These are phyloP conservation scores for Annulohypoxylon bovei DNA, from an alignment of 495 filamentous ascomycete species.

Conservation along the genomic window DNA sequence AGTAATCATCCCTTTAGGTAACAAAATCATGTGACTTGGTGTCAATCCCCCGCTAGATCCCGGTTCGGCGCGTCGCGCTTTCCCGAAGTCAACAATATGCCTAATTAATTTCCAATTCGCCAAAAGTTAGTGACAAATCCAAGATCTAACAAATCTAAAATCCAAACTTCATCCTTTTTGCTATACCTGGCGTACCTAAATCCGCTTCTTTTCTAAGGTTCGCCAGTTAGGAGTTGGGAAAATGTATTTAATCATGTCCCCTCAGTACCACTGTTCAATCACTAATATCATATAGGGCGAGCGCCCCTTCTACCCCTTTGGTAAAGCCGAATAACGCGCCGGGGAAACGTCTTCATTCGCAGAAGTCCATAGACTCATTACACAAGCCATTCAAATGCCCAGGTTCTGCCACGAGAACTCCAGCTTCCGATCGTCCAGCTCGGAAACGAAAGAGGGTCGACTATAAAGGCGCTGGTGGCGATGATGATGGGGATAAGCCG, in stretches of 20 bases:
- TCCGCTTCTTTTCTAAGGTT: neutral
- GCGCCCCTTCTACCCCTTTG: conserved; percentile 33
- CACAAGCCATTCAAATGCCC: conserved; percentile 93
- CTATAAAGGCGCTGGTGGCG: conserved; percentile 84
- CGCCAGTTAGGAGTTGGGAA: neutral
- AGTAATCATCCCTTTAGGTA: neutral
- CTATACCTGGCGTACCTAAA: neutral
- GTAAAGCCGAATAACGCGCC: conserved; percentile 39
- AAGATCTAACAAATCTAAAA: neutral
- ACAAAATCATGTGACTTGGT: conserved; percentile 47
- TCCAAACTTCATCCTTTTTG: neutral
- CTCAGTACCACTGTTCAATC: neutral
- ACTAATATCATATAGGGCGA: conserved; percentile 36
- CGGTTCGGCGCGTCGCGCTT: conserved; percentile 31
- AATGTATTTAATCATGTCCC: conserved; percentile 18
- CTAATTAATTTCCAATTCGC: conserved; percentile 16
- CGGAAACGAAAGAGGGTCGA: conserved; percentile 90
- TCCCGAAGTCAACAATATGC: conserved; percentile 38
- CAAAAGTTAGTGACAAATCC: conserved; percentile 11
- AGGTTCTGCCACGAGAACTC: conserved; percentile 74
- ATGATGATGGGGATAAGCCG: conserved; percentile 75
- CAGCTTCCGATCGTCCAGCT: conserved; percentile 81
- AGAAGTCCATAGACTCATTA: conserved; percentile 72
- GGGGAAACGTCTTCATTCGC: conserved; percentile 52
- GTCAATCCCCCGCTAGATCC: conserved; percentile 33